Evolutionary conservation across 495 filamentous ascomycete genomes (phyloP).

Genomic region (Patellaria atrata): DNA sequence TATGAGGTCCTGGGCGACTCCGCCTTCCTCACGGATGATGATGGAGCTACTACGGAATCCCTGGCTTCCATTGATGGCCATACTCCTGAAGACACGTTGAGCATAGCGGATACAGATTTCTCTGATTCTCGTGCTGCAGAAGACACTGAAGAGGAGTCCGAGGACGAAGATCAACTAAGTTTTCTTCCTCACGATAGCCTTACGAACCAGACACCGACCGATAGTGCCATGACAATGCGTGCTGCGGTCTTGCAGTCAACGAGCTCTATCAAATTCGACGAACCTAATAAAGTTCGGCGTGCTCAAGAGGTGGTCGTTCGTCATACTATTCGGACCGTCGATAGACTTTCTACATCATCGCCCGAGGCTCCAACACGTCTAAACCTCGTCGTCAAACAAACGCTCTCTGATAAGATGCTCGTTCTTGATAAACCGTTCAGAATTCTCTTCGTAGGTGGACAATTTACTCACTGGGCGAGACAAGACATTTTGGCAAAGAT

Average conservation of each 20-base stretch:
- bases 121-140: constrained; percentile 3
- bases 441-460: constrained; percentile 16
- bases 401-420: constrained; percentile 9
- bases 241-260: no score
- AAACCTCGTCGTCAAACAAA: constrained; percentile 8
- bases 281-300: no score
- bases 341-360: neutral
- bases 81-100: constrained; percentile 21
- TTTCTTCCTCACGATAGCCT: no score
- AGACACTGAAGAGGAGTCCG: constrained; percentile 11
- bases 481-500: constrained; percentile 12
- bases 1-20: constrained; percentile 18
- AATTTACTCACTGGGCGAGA: constrained; percentile 10
- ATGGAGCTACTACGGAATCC: constrained; percentile 19
- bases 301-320: no score
- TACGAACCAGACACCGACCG: no score
- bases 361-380: no score
- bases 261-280: no score
- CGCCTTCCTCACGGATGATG: constrained; percentile 14
- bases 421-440: constrained; percentile 6
- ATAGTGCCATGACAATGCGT: no score
- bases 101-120: constrained; percentile 8
- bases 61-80: constrained; percentile 18
- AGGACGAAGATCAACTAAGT: no score
- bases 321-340: neutral